A percentile compares a stretch with the other conserved stretches of the same genome.
These are phyloP conservation scores for Fraxinus quadrangulata DNA, from an alignment of 257 asterid genomes.

Conservation along the genomic window DNA sequence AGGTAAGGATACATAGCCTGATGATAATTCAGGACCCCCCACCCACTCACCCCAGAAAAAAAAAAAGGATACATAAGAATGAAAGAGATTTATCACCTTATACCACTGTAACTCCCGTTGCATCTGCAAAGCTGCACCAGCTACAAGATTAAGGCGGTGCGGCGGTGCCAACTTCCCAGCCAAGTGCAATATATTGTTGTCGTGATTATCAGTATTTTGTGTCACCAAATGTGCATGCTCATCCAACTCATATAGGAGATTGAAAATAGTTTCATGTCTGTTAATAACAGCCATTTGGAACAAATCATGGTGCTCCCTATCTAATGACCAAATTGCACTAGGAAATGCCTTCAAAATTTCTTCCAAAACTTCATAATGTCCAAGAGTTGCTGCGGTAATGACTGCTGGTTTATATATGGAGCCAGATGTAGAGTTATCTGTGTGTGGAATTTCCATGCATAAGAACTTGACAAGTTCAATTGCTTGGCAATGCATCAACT, in stretches of 20 bases:
- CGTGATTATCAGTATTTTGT: slow-evolving; percentile 25
- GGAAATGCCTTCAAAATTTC: slow-evolving; percentile 34
- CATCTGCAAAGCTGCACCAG: slow-evolving; percentile 38
- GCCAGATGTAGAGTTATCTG: slow-evolving; percentile 20
- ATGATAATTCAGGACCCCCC: neutral
- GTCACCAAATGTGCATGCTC: slow-evolving; percentile 34
- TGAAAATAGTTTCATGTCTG: slow-evolving; percentile 34
- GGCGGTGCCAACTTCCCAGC: slow-evolving; percentile 36
- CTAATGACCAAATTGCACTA: slow-evolving; percentile 34
- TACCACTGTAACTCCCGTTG: slow-evolving; percentile 39
- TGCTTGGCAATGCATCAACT: slow-evolving; percentile 34
- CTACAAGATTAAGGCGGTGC: slow-evolving; percentile 30
- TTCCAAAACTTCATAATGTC: slow-evolving; percentile 33
- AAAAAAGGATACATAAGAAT: neutral
- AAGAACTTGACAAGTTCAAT: slow-evolving; percentile 32
- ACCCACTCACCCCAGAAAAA: neutral
- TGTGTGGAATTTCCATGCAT: slow-evolving; percentile 28
- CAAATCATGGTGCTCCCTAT: slow-evolving; percentile 30
- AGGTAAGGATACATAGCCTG: neutral
- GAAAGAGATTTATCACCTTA: slow-evolving; percentile 28
- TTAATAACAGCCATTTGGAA: slow-evolving; percentile 37
- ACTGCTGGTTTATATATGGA: slow-evolving; percentile 33
- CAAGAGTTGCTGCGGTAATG: slow-evolving; percentile 26
- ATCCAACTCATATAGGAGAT: slow-evolving; percentile 25
- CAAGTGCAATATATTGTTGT: slow-evolving; percentile 36